Evolutionary conservation across 2,329 filamentous ascomycete genomes (phyloP).

Genomic region (Aspergillus proliferans): DNA sequence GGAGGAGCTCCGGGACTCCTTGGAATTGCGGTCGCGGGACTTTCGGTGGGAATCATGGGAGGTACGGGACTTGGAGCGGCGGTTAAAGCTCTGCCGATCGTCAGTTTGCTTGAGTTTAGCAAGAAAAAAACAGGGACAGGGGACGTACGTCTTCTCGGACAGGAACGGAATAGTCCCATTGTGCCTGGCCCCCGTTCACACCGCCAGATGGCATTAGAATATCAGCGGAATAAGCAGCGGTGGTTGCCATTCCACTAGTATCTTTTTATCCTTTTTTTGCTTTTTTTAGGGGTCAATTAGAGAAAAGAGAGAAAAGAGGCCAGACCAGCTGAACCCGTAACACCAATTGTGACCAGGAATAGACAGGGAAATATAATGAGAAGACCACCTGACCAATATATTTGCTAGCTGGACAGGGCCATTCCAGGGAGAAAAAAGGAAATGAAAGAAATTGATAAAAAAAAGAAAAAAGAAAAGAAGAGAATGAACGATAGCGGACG

Average conservation of each 20-base stretch:
- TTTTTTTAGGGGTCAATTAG: not conserved
- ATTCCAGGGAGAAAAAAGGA: constrained; percentile 18
- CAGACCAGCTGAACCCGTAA: constrained; percentile 31
- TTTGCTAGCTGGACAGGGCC: constrained; percentile 13
- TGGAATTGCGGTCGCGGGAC: constrained; percentile 25
- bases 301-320: constrained; percentile 15
- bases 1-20: constrained; percentile 35
- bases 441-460: not conserved
- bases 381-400: not conserved
- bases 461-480: not conserved
- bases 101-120: constrained; percentile 8
- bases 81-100: constrained; percentile 17
- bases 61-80: constrained; percentile 27
- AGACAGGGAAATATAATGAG: not conserved
- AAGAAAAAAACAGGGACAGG: not conserved
- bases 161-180: constrained; percentile 36
- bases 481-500: too few relatives aligned
- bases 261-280: constrained; percentile 1
- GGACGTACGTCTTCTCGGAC: constrained; percentile 30
- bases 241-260: constrained; percentile 34
- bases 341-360: not conserved
- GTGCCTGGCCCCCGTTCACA: constrained; percentile 24
- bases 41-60: constrained; percentile 33
- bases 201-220: constrained; percentile 31
- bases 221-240: constrained; percentile 34